Evolutionary conservation across 2,329 filamentous ascomycete species (phyloP), one percentile per base, ranked within the genome.

Genomic region (Xylaria polymorpha): DNA sequence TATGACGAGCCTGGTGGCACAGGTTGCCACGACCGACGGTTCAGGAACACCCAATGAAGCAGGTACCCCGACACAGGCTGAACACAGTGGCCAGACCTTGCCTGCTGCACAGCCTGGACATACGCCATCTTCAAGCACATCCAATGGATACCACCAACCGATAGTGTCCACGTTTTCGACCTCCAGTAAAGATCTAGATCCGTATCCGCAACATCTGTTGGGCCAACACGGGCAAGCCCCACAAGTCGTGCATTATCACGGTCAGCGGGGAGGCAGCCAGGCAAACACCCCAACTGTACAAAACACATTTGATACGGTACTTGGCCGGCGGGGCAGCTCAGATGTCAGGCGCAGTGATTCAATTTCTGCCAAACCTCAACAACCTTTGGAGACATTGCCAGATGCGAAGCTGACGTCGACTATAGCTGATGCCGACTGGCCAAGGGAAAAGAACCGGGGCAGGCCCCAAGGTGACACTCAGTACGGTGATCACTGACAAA

Each of bases 121-220:
- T 68, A 81, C 81, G 55, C 83, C 85, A 56, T 83, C 77, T 37
- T 71, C 77, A 46, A 82, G 79, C 70, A 80, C 79, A 68, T 81
- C 85, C 58, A 90, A 91, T 77, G 89, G 88, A n/a, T 91, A 91
- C 74, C 88, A 90, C 76, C 88, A 91, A 76, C 89, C 90, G 5
- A 83, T 91, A 25, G 86, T 91, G 51, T 91, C 89, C 53, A 90
- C 88, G 25, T 92, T 92, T 74, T 91, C 89, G 43, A 92, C 90
- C 1, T 91, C 89, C 10, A 91, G 89, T 79, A 90, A 90, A 77
- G 90, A 92, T 76, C 81, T 92, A 39, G 87, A 91, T 74, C 90
- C 87, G 0, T 91, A 91, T 75, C 89, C 90, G 5, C 90, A 88
- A 35, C 87, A 91, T 73, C 83, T 90, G 59, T 80, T 91, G 5